These are phyloP conservation scores for Cruciata laevipes DNA, from an alignment of 257 asterid species.

Conservation along the genomic window DNA sequence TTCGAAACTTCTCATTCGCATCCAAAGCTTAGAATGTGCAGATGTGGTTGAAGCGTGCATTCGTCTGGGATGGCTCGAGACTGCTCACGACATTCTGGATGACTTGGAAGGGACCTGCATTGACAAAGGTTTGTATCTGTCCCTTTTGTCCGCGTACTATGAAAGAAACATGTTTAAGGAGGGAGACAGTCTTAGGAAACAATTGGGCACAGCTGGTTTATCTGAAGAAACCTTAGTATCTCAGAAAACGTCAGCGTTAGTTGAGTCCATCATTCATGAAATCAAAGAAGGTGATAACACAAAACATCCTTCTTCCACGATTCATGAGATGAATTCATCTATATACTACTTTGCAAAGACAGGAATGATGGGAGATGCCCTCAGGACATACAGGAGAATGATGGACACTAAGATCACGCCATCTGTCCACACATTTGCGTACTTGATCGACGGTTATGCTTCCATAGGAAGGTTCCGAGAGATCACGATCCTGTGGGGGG, in stretches of 20 bases:
- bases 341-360: constrained; percentile 78
- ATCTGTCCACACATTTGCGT: constrained; percentile 47
- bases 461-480: constrained; percentile 72
- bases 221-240: constrained; percentile 12
- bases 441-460: constrained; percentile 49
- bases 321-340: constrained; percentile 56
- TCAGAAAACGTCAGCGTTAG: constrained; percentile 24
- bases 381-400: constrained; percentile 59
- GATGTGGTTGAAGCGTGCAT: constrained; percentile 51
- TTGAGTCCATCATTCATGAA: constrained; percentile 32
- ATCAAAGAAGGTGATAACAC: constrained; percentile 35
- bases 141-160: constrained; percentile 55
- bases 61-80: constrained; percentile 71
- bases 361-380: constrained; percentile 77
- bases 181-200: constrained; percentile 54
- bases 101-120: constrained; percentile 47
- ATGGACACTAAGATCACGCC: constrained; percentile 59
- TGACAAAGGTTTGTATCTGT: constrained; percentile 30
- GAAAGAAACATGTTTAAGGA: constrained; percentile 44
- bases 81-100: constrained; percentile 90
- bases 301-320: constrained; percentile 18
- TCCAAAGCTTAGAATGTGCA: constrained; percentile 29
- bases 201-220: constrained; percentile 27
- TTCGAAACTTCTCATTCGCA: constrained; percentile 48
- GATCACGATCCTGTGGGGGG: constrained; percentile 76